Evolutionary conservation across 139 green algal species (phyloP).

Genomic region (Edaphochlamys debaryana): DNA sequence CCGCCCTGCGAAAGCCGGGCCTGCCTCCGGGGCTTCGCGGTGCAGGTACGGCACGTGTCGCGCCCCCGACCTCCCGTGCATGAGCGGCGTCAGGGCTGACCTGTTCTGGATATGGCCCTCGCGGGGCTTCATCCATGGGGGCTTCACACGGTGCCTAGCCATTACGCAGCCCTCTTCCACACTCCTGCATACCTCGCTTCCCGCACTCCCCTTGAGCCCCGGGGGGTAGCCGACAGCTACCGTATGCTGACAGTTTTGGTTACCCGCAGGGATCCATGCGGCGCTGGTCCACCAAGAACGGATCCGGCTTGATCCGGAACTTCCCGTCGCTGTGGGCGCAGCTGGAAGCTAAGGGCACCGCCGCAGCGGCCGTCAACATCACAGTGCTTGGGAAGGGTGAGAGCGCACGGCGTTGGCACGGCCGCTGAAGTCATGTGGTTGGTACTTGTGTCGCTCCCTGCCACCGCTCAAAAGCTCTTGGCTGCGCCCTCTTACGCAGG

Average conservation of each 20-base stretch:
- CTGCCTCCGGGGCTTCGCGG: conserved; percentile 5
- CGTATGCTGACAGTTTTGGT: too few relatives aligned
- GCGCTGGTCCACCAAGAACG: background rate
- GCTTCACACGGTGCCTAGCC: too few relatives aligned
- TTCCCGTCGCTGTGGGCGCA: conserved; percentile 18
- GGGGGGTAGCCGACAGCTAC: too few relatives aligned
- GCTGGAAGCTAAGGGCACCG: background rate
- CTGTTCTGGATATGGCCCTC: too few relatives aligned
- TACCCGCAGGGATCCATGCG: conserved; percentile 9
- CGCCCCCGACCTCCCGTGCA: too few relatives aligned
- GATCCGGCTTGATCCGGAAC: conserved; percentile 17
- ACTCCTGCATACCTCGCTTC: background rate
- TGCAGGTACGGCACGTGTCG: background rate
- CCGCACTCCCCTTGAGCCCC: background rate
- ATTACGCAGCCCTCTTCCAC: background rate
- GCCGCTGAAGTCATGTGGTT: background rate
- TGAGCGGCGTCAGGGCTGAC: too few relatives aligned
- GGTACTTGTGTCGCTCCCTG: background rate
- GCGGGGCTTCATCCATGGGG: too few relatives aligned
- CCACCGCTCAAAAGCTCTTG: background rate
- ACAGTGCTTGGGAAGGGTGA: conserved; percentile 7
- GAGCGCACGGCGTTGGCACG: background rate
- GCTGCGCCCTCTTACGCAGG: background rate
- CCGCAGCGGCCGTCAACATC: background rate
- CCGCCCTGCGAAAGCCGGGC: background rate